These are phyloP conservation scores for Cyberlindnera subsufficiens DNA, from an alignment of 805 yeast genomes.

Conservation along the genomic window DNA sequence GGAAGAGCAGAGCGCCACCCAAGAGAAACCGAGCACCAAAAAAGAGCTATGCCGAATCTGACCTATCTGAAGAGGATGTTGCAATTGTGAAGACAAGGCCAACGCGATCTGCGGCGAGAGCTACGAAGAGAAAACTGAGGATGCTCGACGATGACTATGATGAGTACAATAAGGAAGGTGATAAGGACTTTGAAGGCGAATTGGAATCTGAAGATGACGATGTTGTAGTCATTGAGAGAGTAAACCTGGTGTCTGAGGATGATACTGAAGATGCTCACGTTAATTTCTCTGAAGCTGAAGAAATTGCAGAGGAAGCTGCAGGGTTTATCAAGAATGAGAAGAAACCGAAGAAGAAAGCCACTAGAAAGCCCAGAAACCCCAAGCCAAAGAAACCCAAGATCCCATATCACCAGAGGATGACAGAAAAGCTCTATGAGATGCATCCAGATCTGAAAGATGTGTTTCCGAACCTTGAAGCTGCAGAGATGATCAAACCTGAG, in stretches of 20 bases:
- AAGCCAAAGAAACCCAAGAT: conserved; percentile 41
- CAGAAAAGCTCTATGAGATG: conserved; percentile 57
- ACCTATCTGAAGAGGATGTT: conserved; percentile 3
- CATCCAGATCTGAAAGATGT: conserved; percentile 78
- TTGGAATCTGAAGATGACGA: conserved; percentile 24
- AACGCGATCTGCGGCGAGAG: conserved; percentile 22
- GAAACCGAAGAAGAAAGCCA: conserved; percentile 14
- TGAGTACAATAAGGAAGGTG: conserved; percentile 26
- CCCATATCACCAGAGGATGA: conserved; percentile 65
- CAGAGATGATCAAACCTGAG: conserved; percentile 42
- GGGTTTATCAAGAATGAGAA: conserved; percentile 10
- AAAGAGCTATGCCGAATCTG: conserved; percentile 8
- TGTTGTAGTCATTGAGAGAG: conserved; percentile 14
- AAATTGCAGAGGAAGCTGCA: conserved; percentile 17
- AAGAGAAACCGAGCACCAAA: conserved; percentile 1
- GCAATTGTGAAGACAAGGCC: conserved; percentile 4
- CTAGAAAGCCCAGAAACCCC: conserved; percentile 9
- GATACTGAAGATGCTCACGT: conserved; percentile 11
- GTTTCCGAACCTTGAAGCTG: conserved; percentile 55
- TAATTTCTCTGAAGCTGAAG: conserved; percentile 5
- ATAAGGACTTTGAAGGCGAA: conserved; percentile 24
- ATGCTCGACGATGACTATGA: conserved; percentile 28
- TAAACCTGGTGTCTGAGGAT: conserved; percentile 11
- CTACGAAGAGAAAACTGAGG: conserved; percentile 22
- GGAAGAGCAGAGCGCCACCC: neutral